These are phyloP conservation scores for Russula compacta DNA, from an alignment of 768 basidiomycete species.

Conservation along the genomic window DNA sequence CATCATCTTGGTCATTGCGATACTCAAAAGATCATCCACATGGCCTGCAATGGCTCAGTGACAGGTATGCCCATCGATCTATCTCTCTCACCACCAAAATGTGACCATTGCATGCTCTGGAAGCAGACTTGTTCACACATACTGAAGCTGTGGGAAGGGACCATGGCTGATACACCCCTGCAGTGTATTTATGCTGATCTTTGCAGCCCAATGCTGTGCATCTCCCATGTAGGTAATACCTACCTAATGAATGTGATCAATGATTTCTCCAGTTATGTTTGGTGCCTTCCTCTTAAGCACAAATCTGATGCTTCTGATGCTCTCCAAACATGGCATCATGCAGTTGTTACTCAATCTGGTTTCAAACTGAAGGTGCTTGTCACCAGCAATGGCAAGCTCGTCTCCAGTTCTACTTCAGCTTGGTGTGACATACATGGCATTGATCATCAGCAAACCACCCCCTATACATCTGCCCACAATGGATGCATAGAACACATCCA, in stretches of 20 bases:
- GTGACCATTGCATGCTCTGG: neutral
- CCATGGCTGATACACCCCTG: neutral
- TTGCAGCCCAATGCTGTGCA: neutral
- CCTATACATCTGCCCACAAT: no score
- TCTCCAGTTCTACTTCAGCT: neutral
- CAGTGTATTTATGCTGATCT: neutral
- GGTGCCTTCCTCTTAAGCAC: neutral
- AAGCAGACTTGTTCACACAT: neutral
- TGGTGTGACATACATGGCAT: no score
- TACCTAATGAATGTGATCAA: neutral
- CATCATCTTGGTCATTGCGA: neutral
- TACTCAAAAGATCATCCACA: neutral
- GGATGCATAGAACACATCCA: no score
- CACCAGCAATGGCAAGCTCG: neutral
- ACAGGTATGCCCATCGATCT: neutral
- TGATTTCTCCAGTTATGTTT: neutral
- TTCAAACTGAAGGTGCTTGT: neutral
- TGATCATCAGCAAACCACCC: no score
- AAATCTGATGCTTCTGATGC: neutral
- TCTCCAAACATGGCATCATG: neutral
- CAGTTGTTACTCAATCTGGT: neutral
- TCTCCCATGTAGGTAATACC: accelerated
- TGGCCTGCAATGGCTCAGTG: neutral
- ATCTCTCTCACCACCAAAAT: neutral
- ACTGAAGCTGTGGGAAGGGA: neutral